Conservation (phyloP, 345 rosid genomes). For the Viola odorata region DNA sequence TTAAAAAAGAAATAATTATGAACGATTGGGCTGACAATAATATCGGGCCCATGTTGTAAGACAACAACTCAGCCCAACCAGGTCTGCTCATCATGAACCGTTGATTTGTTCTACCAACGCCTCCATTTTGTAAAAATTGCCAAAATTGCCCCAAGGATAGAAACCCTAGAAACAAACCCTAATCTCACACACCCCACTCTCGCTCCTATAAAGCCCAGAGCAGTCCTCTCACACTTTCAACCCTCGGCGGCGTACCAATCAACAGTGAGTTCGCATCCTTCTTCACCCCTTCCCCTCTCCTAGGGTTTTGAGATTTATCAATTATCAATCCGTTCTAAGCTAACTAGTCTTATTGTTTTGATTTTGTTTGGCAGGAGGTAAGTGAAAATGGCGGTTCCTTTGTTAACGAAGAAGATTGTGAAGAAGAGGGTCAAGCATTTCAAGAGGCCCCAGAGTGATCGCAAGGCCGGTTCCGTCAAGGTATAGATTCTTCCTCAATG, state of each 20-base stretch:
- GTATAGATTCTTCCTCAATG: constrained; percentile 18
- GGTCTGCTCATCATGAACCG: too few species aligned
- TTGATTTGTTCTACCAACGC: too few species aligned
- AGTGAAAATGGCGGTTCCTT: constrained; percentile 65
- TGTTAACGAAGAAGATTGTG: constrained; percentile 63
- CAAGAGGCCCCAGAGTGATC: constrained; percentile 81
- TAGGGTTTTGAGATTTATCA: not conserved
- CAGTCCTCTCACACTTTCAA: not conserved
- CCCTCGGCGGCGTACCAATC: constrained; percentile 2
- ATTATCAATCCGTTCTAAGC: not conserved
- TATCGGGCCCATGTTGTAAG: too few species aligned
- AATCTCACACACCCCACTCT: not conserved
- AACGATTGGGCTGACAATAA: too few species aligned
- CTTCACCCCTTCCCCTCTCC: not conserved
- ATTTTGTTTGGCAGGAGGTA: not conserved
- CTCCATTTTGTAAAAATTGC: too few species aligned
- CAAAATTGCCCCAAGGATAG: too few species aligned
- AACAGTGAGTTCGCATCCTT: not conserved
- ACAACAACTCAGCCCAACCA: too few species aligned
- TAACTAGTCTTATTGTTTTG: not conserved
- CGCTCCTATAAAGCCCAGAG: not conserved
- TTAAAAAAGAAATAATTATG: too few species aligned
- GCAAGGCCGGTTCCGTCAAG: constrained; percentile 62
- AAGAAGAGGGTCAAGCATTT: constrained; percentile 79
- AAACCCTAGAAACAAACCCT: too few species aligned